phyloP scores from a whole-genome alignment of 2,329 filamentous ascomycete species.

The Coleophoma eucalyptorum region DNA sequence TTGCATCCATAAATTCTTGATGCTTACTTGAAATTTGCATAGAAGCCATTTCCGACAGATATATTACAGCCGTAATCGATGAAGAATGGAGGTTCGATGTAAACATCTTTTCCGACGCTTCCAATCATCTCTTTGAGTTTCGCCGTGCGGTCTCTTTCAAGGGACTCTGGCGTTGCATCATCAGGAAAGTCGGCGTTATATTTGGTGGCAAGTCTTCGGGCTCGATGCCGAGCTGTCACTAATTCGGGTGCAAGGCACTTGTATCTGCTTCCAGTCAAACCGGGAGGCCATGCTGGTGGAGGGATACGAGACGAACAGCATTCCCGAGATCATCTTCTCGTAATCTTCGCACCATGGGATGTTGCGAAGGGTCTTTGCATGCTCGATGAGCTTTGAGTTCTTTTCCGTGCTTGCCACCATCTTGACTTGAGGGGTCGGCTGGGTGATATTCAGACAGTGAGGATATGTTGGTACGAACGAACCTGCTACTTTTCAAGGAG shows the following conservation, averaged over 20 bases:
- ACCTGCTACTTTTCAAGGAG: background rate
- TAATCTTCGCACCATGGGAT: conserved; percentile 57
- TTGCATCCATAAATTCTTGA: no score
- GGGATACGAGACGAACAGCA: background rate
- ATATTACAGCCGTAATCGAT: conserved; percentile 66
- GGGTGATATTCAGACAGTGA: background rate
- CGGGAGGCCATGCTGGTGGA: no score
- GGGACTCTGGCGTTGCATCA: conserved; percentile 35
- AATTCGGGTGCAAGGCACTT: background rate
- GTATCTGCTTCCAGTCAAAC: background rate
- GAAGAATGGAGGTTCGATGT: conserved; percentile 57
- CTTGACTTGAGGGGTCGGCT: background rate
- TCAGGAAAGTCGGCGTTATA: conserved; percentile 15
- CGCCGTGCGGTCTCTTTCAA: conserved; percentile 33
- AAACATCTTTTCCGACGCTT: conserved; percentile 44
- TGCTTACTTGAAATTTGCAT: conserved; percentile 51
- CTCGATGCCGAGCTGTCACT: background rate
- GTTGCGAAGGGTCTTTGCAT: conserved; percentile 43
- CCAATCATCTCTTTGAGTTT: conserved; percentile 47
- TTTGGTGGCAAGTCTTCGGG: background rate
- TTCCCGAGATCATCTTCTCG: conserved; percentile 59
- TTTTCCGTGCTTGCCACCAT: background rate
- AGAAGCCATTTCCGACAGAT: conserved; percentile 55
- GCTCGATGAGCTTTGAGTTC: conserved; percentile 2
- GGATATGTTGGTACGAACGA: background rate